Evolutionary conservation across 495 filamentous ascomycete species (phyloP).

Genomic region (Lasiosphaeria hispida): DNA sequence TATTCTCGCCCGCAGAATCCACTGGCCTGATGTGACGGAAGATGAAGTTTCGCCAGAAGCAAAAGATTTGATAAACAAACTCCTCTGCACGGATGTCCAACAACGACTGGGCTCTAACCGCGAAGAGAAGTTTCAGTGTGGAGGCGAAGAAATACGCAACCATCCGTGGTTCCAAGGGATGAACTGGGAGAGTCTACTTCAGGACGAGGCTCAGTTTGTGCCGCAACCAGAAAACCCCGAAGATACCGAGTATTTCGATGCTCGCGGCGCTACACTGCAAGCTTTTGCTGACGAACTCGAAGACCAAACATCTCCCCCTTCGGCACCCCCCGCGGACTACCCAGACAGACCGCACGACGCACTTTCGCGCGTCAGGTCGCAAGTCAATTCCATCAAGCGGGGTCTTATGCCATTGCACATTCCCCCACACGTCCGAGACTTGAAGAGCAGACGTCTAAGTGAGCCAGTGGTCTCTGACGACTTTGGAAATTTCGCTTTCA

Average conservation of each 20-base stretch:
- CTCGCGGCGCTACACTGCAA: conserved; percentile 84
- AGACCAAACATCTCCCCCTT: conserved; percentile 74
- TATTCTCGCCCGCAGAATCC: conserved; percentile 82
- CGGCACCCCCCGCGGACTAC: conserved; percentile 65
- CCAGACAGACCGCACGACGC: conserved; percentile 91
- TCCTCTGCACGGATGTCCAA: conserved; percentile 78
- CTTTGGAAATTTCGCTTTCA: conserved; percentile 95
- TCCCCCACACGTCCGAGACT: conserved; percentile 88
- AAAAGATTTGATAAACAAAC: conserved; percentile 86
- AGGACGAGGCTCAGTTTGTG: conserved; percentile 95
- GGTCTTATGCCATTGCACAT: conserved; percentile 94
- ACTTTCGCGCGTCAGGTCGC: conserved; percentile 80
- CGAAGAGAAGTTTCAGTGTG: conserved; percentile 71
- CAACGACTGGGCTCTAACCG: conserved; percentile 81
- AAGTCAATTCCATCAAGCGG: conserved; percentile 77
- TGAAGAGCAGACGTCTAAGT: conserved; percentile 81
- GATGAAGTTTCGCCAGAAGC: conserved; percentile 76
- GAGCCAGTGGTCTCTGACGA: conserved; percentile 87
- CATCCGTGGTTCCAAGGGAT: conserved; percentile 88
- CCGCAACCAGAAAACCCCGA: conserved; percentile 90
- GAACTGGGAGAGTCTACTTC: conserved; percentile 84
- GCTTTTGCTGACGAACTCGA: conserved; percentile 90
- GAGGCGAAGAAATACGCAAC: conserved; percentile 82
- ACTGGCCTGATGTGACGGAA: conserved; percentile 77
- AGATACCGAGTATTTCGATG: conserved; percentile 97